These are phyloP conservation scores for Gaertneriomyces semiglobifer DNA, from an alignment of 192 early-diverging fungal species.

Conservation along the genomic window DNA sequence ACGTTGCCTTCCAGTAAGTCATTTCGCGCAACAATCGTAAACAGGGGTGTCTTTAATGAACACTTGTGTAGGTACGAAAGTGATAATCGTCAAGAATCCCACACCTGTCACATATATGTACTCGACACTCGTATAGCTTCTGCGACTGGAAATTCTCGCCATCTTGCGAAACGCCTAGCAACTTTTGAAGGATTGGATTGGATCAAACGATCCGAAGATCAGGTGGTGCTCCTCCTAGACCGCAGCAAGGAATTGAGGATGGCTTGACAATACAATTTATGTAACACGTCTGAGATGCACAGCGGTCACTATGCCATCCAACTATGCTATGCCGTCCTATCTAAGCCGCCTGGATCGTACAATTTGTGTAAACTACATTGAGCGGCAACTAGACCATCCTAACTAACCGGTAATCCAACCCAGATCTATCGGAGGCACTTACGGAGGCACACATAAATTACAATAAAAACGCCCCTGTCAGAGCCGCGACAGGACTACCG, in stretches of 20 bases:
- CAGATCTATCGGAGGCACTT: no score
- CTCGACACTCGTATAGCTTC: slow-evolving; percentile 26
- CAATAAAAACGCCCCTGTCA: slow-evolving; percentile 59
- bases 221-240: slow-evolving; percentile 4
- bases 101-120: slow-evolving; percentile 10
- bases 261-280: no score
- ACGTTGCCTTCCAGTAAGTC: slow-evolving; percentile 39
- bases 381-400: no score
- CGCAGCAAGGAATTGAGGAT: slow-evolving; percentile 4
- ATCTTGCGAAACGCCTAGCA: slow-evolving; percentile 38
- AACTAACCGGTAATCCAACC: no score
- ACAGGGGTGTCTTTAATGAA: no score
- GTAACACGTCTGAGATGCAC: no score
- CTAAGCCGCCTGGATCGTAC: no score
- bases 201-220: slow-evolving; percentile 17
- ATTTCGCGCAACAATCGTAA: no score
- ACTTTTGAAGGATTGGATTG: slow-evolving; percentile 30
- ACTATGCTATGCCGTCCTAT: no score
- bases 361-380: no score
- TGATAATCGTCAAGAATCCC: not conserved
- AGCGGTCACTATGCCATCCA: no score
- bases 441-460: not conserved
- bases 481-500: slow-evolving; percentile 72
- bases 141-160: slow-evolving; percentile 30
- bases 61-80: no score